A percentile compares a stretch with the other conserved stretches of the same genome.
These are phyloP conservation scores for Trichoderma gamsii DNA, from an alignment of 495 filamentous ascomycete genomes.

Conservation along the genomic window DNA sequence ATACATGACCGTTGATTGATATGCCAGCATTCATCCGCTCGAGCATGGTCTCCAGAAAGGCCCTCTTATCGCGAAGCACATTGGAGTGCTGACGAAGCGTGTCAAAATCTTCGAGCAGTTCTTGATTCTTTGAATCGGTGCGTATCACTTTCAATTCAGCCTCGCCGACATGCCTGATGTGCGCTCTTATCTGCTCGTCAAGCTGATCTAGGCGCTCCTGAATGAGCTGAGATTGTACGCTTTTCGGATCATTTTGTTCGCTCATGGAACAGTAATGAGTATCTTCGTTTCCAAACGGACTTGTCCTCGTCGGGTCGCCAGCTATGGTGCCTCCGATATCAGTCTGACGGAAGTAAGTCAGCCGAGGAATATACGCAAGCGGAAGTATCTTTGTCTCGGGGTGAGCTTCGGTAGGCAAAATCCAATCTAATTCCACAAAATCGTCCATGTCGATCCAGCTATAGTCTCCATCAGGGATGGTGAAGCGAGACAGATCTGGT, in stretches of 20 bases:
- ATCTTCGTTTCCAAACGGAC: slow-evolving; percentile 83
- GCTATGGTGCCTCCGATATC: slow-evolving; percentile 69
- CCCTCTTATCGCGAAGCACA: slow-evolving; percentile 64
- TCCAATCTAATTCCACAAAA: slow-evolving; percentile 96
- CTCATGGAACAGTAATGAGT: slow-evolving; percentile 96
- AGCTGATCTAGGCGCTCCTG: slow-evolving; percentile 72
- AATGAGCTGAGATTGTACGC: slow-evolving; percentile 82
- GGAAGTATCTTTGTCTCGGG: slow-evolving; percentile 91
- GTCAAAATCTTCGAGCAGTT: slow-evolving; percentile 56
- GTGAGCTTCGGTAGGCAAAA: slow-evolving; percentile 81
- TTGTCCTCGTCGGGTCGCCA: slow-evolving; percentile 63
- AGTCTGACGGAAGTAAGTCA: slow-evolving; percentile 97
- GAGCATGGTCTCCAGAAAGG: slow-evolving; percentile 72
- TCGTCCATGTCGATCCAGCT: slow-evolving; percentile 99
- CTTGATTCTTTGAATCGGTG: slow-evolving; percentile 46
- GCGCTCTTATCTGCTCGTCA: slow-evolving; percentile 66
- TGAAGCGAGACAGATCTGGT: slow-evolving; percentile 78
- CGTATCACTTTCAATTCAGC: slow-evolving; percentile 56
- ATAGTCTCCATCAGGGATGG: slow-evolving; percentile 87
- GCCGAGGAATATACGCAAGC: slow-evolving; percentile 82
- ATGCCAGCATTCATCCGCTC: slow-evolving; percentile 32
- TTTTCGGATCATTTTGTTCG: slow-evolving; percentile 81
- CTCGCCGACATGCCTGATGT: slow-evolving; percentile 59
- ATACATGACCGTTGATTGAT: slow-evolving; percentile 10
- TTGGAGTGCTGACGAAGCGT: slow-evolving; percentile 62